Base-by-base conservation (phyloP, 345 rosid genomes). In the Hypericum perforatum region DNA sequence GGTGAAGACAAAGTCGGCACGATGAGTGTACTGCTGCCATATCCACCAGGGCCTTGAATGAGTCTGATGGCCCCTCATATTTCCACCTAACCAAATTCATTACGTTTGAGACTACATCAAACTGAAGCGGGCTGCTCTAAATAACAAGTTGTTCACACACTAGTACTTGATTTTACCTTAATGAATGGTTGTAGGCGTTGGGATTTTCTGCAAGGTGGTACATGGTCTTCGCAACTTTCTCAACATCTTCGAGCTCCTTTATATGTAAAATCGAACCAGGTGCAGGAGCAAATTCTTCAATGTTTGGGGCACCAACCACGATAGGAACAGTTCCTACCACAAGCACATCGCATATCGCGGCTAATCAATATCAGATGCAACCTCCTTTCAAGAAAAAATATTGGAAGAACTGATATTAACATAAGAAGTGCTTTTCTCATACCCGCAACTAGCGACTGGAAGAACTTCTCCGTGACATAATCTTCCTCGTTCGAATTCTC, bases 401-500 rank as follows among this genome's bases (percentile, higher is more conserved):
- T 10, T 1, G 11, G 8, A 6, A 22, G 22, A 22, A 6, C 36
- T 22, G 5, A 39, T 45, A 9, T 16, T 6, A 9, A 10, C 56
- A 32, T 43, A 41, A 40, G 55, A 29, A 9, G 43, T 1, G 45
- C 22, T 7, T 8, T 37, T 41, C 12, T 10, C 61, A 45, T 80
- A 92, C 98, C 98, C 38, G 98, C 89, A 58, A 88, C 95, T 29
- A 92, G 82, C 59, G 96, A 78, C 63, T 92, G 98, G 76, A 92
- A 88, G 74, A 79, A 88, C 6, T 88, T 88, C 70, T 92, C 98
- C 0, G 96, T 92, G 48, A 92, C 95, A 58, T 92, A 92, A 75
- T 92, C 96, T 76, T 92, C 98, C 74, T 92, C 98, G 39, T 88
- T 92, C 16, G 98, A 88, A 54, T 92, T 92, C 77, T 88, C 98